phyloP scores from a whole-genome alignment of 2,329 filamentous ascomycete genomes.

The Pyricularia pennisetigena region DNA sequence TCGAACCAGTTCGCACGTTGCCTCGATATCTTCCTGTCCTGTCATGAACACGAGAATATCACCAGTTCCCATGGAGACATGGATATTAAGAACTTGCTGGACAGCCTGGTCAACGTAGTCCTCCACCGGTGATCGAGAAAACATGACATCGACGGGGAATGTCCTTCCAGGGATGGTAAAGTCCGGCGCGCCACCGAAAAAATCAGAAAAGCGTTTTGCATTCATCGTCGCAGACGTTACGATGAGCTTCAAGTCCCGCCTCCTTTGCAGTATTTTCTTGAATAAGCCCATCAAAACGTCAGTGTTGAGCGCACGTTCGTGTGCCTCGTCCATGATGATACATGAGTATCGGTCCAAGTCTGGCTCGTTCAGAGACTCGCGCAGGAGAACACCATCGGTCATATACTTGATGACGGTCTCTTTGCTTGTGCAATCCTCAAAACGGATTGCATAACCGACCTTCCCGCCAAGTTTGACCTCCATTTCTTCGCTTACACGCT shows the following conservation, averaged over 20 bases:
- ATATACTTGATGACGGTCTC: constrained; percentile 98
- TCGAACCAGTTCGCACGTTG: constrained; percentile 85
- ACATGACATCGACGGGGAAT: constrained; percentile 95
- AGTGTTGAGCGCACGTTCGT: constrained; percentile 92
- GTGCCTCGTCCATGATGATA: constrained; percentile 99
- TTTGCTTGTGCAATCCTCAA: constrained; percentile 95
- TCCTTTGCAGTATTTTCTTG: constrained; percentile 87
- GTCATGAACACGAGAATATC: constrained; percentile 99
- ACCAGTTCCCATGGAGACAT: constrained; percentile 85
- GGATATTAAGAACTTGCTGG: constrained; percentile 89
- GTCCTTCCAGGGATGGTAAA: constrained; percentile 94
- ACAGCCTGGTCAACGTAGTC: constrained; percentile 97
- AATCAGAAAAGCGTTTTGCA: constrained; percentile 87
- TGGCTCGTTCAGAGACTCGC: constrained; percentile 85
- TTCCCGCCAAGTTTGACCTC: constrained; percentile 77
- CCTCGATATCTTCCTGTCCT: constrained; percentile 95
- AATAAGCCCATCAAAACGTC: constrained; percentile 96
- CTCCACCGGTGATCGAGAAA: constrained; percentile 86
- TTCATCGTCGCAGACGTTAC: constrained; percentile 99
- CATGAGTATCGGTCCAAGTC: constrained; percentile 95
- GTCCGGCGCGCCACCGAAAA: constrained; percentile 92
- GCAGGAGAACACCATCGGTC: constrained; percentile 90
- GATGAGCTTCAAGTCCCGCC: constrained; percentile 88
- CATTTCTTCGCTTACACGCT: constrained; percentile 98
- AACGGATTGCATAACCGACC: constrained; percentile 95